Conservation (phyloP, 1,139 yeast genomes). For the Yamadazyma mexicana region DNA sequence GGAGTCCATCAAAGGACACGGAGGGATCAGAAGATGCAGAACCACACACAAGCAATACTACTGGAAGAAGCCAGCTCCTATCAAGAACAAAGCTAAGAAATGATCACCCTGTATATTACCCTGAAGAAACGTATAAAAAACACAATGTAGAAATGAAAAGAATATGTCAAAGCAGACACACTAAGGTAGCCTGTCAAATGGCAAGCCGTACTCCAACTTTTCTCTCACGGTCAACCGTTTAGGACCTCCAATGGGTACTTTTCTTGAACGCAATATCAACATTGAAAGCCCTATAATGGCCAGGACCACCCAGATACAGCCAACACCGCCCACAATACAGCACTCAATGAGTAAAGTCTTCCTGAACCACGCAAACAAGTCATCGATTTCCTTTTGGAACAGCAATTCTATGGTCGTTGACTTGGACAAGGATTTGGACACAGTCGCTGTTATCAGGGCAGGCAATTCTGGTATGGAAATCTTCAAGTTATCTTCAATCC, state of each 20-base stretch:
- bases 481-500: slow-evolving; percentile 70
- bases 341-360: slow-evolving; percentile 44
- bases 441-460: background rate
- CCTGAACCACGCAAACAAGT: slow-evolving; percentile 29
- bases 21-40: slow-evolving; percentile 84
- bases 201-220: slow-evolving; percentile 30
- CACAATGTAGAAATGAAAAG: background rate
- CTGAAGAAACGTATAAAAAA: background rate
- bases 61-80: slow-evolving; percentile 74
- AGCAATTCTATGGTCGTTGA: background rate
- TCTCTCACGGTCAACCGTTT: slow-evolving; percentile 29
- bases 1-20: slow-evolving; percentile 74
- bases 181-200: slow-evolving; percentile 19
- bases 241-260: slow-evolving; percentile 28
- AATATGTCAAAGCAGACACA: background rate
- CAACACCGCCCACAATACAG: slow-evolving; percentile 39
- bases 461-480: slow-evolving; percentile 52
- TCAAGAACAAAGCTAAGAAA: slow-evolving; percentile 30
- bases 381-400: slow-evolving; percentile 3
- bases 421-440: background rate
- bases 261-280: slow-evolving; percentile 5
- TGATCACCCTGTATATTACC: slow-evolving; percentile 1
- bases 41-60: slow-evolving; percentile 90
- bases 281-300: slow-evolving; percentile 32
- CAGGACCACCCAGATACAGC: slow-evolving; percentile 52